Percentiles rank a stretch among this genome's conserved stretches.
Evolutionary conservation across 1,139 yeast genomes (phyloP).

Genomic region (Nakaseomyces nivariensis): DNA sequence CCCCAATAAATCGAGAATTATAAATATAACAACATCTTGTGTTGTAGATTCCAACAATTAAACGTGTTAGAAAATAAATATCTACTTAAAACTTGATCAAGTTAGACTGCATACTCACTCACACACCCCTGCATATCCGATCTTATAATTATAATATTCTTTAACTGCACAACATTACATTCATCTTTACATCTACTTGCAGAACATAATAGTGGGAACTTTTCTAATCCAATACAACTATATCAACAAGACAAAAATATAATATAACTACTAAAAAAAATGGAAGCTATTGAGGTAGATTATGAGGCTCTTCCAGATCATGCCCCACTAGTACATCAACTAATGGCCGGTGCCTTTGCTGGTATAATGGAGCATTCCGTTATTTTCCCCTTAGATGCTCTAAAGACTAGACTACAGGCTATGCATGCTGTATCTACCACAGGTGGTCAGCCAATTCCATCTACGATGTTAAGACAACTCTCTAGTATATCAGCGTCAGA

Average conservation of each 20-base stretch:
- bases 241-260: not conserved
- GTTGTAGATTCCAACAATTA: too few relatives aligned
- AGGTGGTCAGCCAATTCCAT: slow-evolving; percentile 29
- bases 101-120: too few relatives aligned
- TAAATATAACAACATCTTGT: too few relatives aligned
- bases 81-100: too few relatives aligned
- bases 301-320: slow-evolving; percentile 87
- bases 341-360: slow-evolving; percentile 91
- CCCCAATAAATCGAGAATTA: not conserved
- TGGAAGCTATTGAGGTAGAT: slow-evolving; percentile 33
- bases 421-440: slow-evolving; percentile 11
- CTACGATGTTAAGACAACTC: slow-evolving; percentile 44
- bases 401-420: slow-evolving; percentile 93
- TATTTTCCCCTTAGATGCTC: slow-evolving; percentile 92
- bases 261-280: not conserved
- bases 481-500: slow-evolving; percentile 72
- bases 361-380: slow-evolving; percentile 97
- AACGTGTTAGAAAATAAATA: too few relatives aligned
- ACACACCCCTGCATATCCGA: too few relatives aligned
- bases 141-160: too few relatives aligned
- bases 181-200: too few relatives aligned
- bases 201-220: too few relatives aligned
- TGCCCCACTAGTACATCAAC: slow-evolving; percentile 73
- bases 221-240: too few relatives aligned
- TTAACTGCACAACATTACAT: too few relatives aligned